Evolutionary conservation across 106 monocot genomes (phyloP).

Genomic region (Acorus gramineus): DNA sequence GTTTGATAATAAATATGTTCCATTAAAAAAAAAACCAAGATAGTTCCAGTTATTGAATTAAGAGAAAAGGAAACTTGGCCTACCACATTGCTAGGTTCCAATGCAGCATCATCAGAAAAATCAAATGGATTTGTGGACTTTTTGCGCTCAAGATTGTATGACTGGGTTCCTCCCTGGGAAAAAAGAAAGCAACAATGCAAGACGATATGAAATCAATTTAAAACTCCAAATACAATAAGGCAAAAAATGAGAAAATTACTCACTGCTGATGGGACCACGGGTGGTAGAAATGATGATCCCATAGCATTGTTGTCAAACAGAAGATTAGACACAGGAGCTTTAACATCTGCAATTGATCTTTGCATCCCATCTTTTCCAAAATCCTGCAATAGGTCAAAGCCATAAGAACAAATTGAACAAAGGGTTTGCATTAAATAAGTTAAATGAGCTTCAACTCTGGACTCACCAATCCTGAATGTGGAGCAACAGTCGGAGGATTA

Average conservation of each 20-base stretch:
- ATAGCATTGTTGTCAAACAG: background rate
- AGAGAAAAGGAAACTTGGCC: background rate
- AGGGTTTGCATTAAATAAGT: background rate
- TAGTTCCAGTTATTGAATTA: too few species aligned
- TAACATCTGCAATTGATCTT: constrained; percentile 8
- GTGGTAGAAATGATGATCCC: constrained; percentile 11
- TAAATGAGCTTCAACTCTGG: constrained; percentile 14
- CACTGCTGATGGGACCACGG: constrained; percentile 15
- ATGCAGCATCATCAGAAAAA: constrained; percentile 39
- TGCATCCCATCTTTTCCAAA: constrained; percentile 13
- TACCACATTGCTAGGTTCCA: constrained; percentile 40
- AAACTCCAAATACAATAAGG: background rate
- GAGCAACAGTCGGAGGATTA: constrained; percentile 11
- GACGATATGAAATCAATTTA: too few species aligned
- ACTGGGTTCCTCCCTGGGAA: constrained; percentile 27
- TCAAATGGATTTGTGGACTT: constrained; percentile 86
- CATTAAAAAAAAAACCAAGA: too few species aligned
- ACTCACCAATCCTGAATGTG: constrained; percentile 2
- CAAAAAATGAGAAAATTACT: constrained; percentile 3
- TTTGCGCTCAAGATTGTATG: constrained; percentile 20
- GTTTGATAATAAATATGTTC: too few species aligned
- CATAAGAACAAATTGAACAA: too few species aligned
- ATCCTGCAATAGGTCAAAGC: constrained; percentile 15
- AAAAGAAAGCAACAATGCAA: too few species aligned
- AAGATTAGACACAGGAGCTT: constrained; percentile 1